Conservation (phyloP, 768 basidiomycete genomes). For the Pulveroboletus frians region DNA sequence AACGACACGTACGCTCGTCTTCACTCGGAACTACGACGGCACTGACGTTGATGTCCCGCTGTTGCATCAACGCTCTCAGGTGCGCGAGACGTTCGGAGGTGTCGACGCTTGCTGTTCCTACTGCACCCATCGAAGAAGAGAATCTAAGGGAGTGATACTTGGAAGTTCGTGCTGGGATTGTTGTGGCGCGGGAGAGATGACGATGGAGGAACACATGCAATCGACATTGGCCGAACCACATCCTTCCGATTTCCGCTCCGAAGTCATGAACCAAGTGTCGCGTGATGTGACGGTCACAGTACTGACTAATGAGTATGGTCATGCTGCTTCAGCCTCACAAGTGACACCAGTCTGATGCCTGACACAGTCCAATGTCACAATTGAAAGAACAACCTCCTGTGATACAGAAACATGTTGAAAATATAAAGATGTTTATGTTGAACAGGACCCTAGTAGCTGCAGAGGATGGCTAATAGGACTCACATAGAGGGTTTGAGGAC, state of each 20-base stretch:
- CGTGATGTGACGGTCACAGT: conserved; percentile 8
- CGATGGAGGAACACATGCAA: conserved; percentile 16
- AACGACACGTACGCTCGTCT: conserved; percentile 71
- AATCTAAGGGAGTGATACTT: conserved; percentile 6
- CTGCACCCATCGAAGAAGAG: conserved; percentile 33
- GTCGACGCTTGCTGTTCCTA: conserved; percentile 43
- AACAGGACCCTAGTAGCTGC: too few relatives aligned
- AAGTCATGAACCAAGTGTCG: not conserved
- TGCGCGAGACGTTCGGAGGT: conserved; percentile 58
- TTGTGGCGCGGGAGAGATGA: conserved; percentile 18
- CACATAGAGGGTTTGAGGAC: too few relatives aligned
- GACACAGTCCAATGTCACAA: too few relatives aligned
- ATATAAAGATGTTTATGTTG: too few relatives aligned
- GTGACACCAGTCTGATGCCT: too few relatives aligned
- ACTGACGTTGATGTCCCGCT: conserved; percentile 49
- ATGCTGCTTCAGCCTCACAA: too few relatives aligned
- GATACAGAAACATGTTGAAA: too few relatives aligned
- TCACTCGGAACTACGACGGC: conserved; percentile 86
- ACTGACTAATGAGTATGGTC: too few relatives aligned
- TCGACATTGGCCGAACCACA: conserved; percentile 23
- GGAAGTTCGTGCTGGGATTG: not conserved
- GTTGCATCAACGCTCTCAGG: conserved; percentile 67
- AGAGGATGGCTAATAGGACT: too few relatives aligned
- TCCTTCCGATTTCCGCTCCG: conserved; percentile 23
- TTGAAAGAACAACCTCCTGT: too few relatives aligned